These are phyloP conservation scores for Thamnidium elegans DNA, from an alignment of 192 early-diverging fungal genomes.

Conservation along the genomic window DNA sequence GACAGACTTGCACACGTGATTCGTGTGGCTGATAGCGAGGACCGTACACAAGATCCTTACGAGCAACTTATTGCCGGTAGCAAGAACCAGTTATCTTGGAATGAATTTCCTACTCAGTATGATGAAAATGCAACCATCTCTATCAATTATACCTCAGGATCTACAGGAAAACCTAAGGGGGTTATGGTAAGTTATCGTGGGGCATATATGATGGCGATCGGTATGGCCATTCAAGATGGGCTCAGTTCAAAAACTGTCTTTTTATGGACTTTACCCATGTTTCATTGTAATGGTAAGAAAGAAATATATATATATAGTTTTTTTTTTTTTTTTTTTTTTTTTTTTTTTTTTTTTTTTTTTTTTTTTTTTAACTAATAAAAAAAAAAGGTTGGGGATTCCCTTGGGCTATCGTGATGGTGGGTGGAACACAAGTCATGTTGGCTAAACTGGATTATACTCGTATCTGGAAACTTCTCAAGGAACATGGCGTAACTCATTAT, in stretches of 20 bases:
- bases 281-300: constrained; percentile 52
- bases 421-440: constrained; percentile 47
- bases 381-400: constrained; percentile 35
- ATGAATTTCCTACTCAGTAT: constrained; percentile 41
- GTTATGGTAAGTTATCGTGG: constrained; percentile 54
- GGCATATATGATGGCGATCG: constrained; percentile 47
- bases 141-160: constrained; percentile 58
- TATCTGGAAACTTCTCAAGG: constrained; percentile 50
- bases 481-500: constrained; percentile 53
- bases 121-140: constrained; percentile 49
- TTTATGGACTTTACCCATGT: constrained; percentile 56
- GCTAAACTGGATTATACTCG: constrained; percentile 53
- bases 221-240: constrained; percentile 41
- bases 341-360: too few relatives aligned
- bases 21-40: constrained; percentile 21
- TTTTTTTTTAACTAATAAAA: too few relatives aligned
- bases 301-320: not conserved
- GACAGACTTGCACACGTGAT: not conserved
- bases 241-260: constrained; percentile 46
- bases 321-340: not conserved
- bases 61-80: constrained; percentile 42
- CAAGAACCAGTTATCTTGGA: constrained; percentile 27
- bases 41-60: constrained; percentile 41
- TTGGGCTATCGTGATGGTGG: constrained; percentile 20
- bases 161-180: constrained; percentile 58